Conservation (phyloP, 2,329 filamentous ascomycete genomes). For the Stagonosporopsis vannaccii region DNA sequence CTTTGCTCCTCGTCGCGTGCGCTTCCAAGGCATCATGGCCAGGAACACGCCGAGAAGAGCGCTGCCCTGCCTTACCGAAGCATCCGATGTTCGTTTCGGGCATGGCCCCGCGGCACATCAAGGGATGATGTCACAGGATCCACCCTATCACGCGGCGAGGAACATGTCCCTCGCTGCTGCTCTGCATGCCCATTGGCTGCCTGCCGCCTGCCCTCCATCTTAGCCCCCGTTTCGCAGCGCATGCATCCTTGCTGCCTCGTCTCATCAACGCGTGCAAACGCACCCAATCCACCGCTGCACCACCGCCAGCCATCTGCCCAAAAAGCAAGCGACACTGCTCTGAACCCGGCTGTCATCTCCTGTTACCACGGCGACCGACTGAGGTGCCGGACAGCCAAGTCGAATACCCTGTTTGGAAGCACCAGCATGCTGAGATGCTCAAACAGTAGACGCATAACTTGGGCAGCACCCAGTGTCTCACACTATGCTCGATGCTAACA, state of each 20-base stretch:
- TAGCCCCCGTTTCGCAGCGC: not conserved
- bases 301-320: slow-evolving; percentile 1
- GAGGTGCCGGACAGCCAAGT: not conserved
- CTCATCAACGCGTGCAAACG: not conserved
- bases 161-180: not conserved
- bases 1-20: slow-evolving; percentile 5
- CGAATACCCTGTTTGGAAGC: not conserved
- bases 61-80: slow-evolving; percentile 8
- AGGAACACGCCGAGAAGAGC: slow-evolving; percentile 18
- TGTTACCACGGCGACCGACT: slow-evolving; percentile 6
- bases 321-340: not conserved
- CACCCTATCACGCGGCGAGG: slow-evolving; percentile 8
- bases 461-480: not conserved
- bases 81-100: slow-evolving; percentile 5
- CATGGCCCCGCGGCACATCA: not conserved
- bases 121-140: slow-evolving; percentile 7
- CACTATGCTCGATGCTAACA: not conserved
- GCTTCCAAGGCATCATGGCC: slow-evolving; percentile 6
- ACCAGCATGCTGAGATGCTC: not conserved
- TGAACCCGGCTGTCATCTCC: slow-evolving; percentile 7
- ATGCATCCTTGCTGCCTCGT: not conserved
- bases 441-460: not conserved
- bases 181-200: not conserved
- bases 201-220: not conserved
- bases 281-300: not conserved